phyloP scores from a whole-genome alignment of 1,139 yeast genomes.

The Diutina rugosa region DNA sequence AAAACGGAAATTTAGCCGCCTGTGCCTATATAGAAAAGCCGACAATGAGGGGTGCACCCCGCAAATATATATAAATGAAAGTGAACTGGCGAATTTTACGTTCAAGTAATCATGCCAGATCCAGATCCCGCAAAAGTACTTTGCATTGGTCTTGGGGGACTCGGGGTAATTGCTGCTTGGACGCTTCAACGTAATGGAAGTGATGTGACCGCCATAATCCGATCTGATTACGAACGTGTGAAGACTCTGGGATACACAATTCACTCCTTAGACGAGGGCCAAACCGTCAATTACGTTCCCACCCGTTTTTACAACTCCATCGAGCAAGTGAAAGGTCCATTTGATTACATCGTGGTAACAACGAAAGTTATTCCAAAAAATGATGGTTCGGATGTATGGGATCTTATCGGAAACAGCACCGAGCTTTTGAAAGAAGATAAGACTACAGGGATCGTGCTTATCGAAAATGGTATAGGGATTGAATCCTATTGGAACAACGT shows the following conservation, averaged over 20 bases:
- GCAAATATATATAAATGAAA: not conserved
- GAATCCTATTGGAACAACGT: conserved; percentile 22
- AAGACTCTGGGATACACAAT: conserved; percentile 41
- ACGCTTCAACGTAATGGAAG: conserved; percentile 34
- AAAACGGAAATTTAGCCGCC: not conserved
- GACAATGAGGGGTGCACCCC: not conserved
- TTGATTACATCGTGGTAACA: conserved; percentile 54
- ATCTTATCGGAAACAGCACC: not conserved
- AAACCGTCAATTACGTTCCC: conserved; percentile 41
- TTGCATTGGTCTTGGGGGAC: conserved; percentile 60
- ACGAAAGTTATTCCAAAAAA: conserved; percentile 68
- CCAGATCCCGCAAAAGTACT: conserved; percentile 14
- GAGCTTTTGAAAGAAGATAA: not conserved
- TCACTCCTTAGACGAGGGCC: conserved; percentile 51
- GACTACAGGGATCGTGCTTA: conserved; percentile 40
- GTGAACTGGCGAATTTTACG: not conserved
- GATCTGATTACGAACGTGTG: conserved; percentile 52
- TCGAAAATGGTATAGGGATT: conserved; percentile 69
- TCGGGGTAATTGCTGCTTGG: conserved; percentile 58
- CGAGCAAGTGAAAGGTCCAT: conserved; percentile 37
- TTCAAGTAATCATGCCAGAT: not conserved
- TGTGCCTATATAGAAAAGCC: not conserved
- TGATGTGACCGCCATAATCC: conserved; percentile 46
- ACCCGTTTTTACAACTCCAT: conserved; percentile 26
- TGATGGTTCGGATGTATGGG: not conserved